Base-by-base conservation (phyloP, 78 protist genomes). In the Emiliania huxleyi region DNA sequence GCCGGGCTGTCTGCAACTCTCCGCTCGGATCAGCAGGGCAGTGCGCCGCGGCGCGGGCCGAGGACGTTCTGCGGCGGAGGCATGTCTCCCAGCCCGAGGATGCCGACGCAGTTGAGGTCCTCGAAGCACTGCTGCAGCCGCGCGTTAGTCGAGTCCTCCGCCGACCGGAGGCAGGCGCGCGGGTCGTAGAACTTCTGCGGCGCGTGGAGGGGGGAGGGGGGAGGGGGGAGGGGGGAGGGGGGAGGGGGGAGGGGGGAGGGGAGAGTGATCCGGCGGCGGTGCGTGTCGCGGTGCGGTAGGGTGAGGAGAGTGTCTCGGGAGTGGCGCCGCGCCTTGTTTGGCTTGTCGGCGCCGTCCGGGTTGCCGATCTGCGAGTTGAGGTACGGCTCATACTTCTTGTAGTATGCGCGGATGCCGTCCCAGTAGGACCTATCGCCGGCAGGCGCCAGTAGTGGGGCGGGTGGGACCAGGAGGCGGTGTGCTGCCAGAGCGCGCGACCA, bases 141-240 rank as follows among this genome's bases (percentile, higher is more conserved):
- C 26, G 44, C 42, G 8, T 83, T 44, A 56, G 90, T 85, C 44
- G 48, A 1, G 33, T 40, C 46, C 46, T 95, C 96, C n/a, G 95
- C 56, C 77, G 69, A 46, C 69, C 96, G 95, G 62, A 95, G n/a
- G 93, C 91, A 90, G n/a, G 56, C 83, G 29, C 96, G 81, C 56
- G 96, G 96, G 87, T 95, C 96, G 93, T 95, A 95, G 90, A 37
- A 91, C 91, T 90, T 94, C n/a, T n/a, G n/a, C n/a, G n/a, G n/a
- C n/a, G n/a, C n/a, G n/a, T n/a, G n/a, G n/a, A n/a, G n/a, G n/a
- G n/a, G n/a, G n/a, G n/a, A n/a, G n/a, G n/a, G n/a, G n/a, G n/a
- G n/a, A n/a, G n/a, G n/a, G n/a, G n/a, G n/a, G n/a, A n/a, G n/a
- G n/a, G n/a, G n/a, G n/a, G n/a, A n/a, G n/a, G n/a, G n/a, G n/a